Conservation (phyloP, 2,329 filamentous ascomycete genomes). For the Metarhizium brunneum region DNA sequence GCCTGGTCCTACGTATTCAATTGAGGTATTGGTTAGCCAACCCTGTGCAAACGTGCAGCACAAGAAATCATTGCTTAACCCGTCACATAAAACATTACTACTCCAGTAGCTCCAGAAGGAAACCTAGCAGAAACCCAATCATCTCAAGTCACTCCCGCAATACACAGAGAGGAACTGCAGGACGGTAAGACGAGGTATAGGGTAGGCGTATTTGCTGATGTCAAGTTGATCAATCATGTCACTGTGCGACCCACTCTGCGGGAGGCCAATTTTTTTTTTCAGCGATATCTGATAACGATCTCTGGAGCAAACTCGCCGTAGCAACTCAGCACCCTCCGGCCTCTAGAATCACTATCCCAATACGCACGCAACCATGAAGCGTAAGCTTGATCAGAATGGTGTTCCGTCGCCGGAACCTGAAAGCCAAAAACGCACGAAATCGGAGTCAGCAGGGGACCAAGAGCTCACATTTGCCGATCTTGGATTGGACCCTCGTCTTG, state of each 20-base stretch:
- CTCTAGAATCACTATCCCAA: background rate
- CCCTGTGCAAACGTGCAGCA: too few relatives aligned
- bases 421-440: slow-evolving; percentile 11
- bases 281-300: background rate
- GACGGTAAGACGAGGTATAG: too few relatives aligned
- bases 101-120: too few relatives aligned
- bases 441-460: slow-evolving; percentile 23
- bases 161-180: too few relatives aligned
- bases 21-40: too few relatives aligned
- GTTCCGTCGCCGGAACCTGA: slow-evolving; percentile 28
- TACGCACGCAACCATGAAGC: slow-evolving; percentile 38
- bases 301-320: background rate
- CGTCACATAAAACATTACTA: too few relatives aligned
- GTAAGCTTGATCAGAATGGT: slow-evolving; percentile 50
- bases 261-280: background rate
- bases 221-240: too few relatives aligned
- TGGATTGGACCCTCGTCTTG: slow-evolving; percentile 71
- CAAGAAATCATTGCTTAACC: too few relatives aligned
- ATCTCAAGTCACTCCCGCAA: too few relatives aligned
- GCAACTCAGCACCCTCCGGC: background rate
- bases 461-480: slow-evolving; percentile 62
- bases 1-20: too few relatives aligned
- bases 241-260: background rate
- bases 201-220: too few relatives aligned
- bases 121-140: too few relatives aligned